Base-by-base conservation (phyloP, 2,329 filamentous ascomycete species). In the Talaromyces albobiverticillius region DNA sequence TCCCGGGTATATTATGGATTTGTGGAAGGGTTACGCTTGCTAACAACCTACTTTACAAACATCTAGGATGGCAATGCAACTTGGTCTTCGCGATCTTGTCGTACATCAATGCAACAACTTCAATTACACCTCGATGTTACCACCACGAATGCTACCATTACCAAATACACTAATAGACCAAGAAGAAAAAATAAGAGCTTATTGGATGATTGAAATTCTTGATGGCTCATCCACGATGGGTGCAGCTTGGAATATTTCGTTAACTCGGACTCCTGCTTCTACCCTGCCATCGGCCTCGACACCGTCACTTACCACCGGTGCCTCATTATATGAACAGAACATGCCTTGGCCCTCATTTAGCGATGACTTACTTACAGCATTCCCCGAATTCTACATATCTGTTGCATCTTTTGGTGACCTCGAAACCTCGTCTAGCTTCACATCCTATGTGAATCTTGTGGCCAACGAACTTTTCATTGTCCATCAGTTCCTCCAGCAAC, bases 201-300 rank as follows among this genome's bases (percentile, higher is more conserved):
- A 68, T 53, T 71, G 69, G 68, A 71, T 71, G 68, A 67, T 63
- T 4, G 66, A 71, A 60, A 65, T 70, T 16, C 61, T 71, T 3
- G 69, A 71, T 47, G 63, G 63, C 25, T 64, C 68, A 18, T 68
- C 67, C 0, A 67, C 65, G 4, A 55, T 71, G 3, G 69, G 69
- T 11, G 66, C 63, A 22, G 60, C 62, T 36, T 67, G 65, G 64
- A 65, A 68, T 32, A 38, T 49, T 16, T 49, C 46, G 20, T 22
- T 48, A 9, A 31, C 52, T 14, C 38, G 41, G 8, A 52, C 55
- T 20, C 47, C 42, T 3, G 51, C 48, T 29, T 23, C 52, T 22
- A 52, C 22, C 23, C n/a, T 45, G n/a, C 20, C 31, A n/a, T 40
- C 46, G 13, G 34, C 18, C 31, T 49, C 34, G 16, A 23, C 46